Evolutionary conservation across 805 yeast species (phyloP).

Genomic region (Torulaspora franciscae): DNA sequence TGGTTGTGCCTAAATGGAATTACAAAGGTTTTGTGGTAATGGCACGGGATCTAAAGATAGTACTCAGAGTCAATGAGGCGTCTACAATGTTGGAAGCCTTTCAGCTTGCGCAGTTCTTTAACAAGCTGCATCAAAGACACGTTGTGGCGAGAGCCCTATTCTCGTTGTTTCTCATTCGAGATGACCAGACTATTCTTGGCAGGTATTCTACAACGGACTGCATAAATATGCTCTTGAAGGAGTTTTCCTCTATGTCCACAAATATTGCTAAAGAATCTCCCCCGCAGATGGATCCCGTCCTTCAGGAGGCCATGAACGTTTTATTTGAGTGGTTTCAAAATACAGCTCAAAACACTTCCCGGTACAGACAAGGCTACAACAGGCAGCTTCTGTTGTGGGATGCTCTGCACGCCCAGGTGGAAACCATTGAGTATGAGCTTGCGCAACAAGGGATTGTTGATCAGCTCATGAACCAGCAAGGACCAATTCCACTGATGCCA

Average conservation of each 20-base stretch:
- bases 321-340: conserved; percentile 43
- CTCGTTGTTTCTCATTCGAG: conserved; percentile 58
- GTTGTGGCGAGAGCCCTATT: conserved; percentile 56
- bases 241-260: conserved; percentile 29
- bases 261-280: conserved; percentile 3
- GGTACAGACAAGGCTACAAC: conserved; percentile 73
- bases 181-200: conserved; percentile 57
- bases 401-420: conserved; percentile 70
- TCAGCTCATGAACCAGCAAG: conserved; percentile 29
- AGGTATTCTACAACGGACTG: conserved; percentile 38
- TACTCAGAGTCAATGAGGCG: conserved; percentile 34
- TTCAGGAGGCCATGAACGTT: conserved; percentile 47
- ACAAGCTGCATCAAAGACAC: conserved; percentile 35
- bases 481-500: conserved; percentile 48
- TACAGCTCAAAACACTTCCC: conserved; percentile 62
- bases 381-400: conserved; percentile 63
- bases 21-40: conserved; percentile 29
- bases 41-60: conserved; percentile 38
- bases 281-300: conserved; percentile 13
- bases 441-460: conserved; percentile 36
- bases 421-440: conserved; percentile 52
- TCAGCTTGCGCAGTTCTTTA: conserved; percentile 35
- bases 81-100: conserved; percentile 31
- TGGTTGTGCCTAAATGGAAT: conserved; percentile 34
- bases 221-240: conserved; percentile 41